Evolutionary conservation across 164 flowering plant genomes (phyloP).

Genomic region (Vitis rotundifolia): DNA sequence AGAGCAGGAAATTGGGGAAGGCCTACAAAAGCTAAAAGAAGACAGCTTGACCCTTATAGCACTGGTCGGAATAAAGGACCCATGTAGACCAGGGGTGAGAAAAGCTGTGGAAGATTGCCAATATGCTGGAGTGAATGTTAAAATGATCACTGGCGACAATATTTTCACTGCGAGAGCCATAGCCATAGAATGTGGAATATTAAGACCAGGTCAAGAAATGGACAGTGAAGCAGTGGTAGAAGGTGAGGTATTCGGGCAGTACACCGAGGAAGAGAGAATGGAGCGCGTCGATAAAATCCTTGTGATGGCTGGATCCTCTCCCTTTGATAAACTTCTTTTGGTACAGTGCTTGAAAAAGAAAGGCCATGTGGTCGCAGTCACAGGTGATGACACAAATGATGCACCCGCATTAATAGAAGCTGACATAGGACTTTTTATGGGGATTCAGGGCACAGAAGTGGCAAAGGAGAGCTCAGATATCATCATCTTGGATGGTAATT

Average conservation of each 20-base stretch:
- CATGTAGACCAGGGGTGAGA: slow-evolving; percentile 58
- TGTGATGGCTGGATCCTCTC: slow-evolving; percentile 78
- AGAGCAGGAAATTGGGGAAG: slow-evolving; percentile 1
- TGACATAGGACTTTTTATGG: slow-evolving; percentile 68
- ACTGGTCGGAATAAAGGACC: slow-evolving; percentile 58
- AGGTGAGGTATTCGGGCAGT: slow-evolving; percentile 52
- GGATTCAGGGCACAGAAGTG: slow-evolving; percentile 67
- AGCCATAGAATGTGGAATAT: slow-evolving; percentile 66
- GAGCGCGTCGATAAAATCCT: slow-evolving; percentile 42
- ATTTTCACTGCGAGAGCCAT: slow-evolving; percentile 62
- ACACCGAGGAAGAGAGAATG: slow-evolving; percentile 41
- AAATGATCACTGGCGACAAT: slow-evolving; percentile 73
- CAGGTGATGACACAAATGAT: slow-evolving; percentile 66
- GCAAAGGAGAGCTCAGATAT: slow-evolving; percentile 73
- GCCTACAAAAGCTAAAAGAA: slow-evolving; percentile 21
- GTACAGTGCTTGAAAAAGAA: slow-evolving; percentile 58
- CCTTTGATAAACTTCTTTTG: slow-evolving; percentile 64
- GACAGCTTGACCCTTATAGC: slow-evolving; percentile 42
- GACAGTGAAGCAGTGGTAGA: slow-evolving; percentile 40
- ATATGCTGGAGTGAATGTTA: slow-evolving; percentile 51
- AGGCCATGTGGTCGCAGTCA: slow-evolving; percentile 75
- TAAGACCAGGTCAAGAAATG: slow-evolving; percentile 18
- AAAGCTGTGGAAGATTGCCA: slow-evolving; percentile 51
- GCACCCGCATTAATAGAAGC: slow-evolving; percentile 60
- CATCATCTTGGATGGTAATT: slow-evolving; percentile 63